Percentiles rank a stretch among this genome's conserved stretches.
phyloP scores from a whole-genome alignment of 2,329 filamentous ascomycete species.

The Trichoderma citrinoviride region DNA sequence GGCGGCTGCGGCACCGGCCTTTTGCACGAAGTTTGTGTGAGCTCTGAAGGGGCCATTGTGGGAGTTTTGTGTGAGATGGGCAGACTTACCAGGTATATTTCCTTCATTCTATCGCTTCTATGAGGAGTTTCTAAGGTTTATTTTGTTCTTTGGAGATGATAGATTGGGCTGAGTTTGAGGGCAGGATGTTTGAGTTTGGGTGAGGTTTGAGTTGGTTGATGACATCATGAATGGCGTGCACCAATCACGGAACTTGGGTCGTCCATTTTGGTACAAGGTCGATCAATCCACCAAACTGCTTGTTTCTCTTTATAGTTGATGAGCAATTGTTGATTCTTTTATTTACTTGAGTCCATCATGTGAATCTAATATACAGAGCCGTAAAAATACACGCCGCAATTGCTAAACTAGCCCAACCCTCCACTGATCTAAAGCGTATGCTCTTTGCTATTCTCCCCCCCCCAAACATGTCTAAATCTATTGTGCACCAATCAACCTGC shows the following conservation, averaged over 20 bases:
- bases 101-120: constrained; percentile 18
- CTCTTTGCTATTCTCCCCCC: constrained; percentile 8
- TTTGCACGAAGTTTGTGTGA: no score
- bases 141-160: background rate
- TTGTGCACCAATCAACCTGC: background rate
- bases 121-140: background rate
- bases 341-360: no score
- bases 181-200: background rate
- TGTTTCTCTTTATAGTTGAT: no score
- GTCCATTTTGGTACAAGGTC: background rate
- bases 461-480: constrained; percentile 16
- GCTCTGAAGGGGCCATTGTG: no score
- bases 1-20: constrained; percentile 83
- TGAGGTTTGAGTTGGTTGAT: background rate
- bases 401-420: no score
- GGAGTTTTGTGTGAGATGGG: no score
- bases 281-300: background rate
- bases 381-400: no score
- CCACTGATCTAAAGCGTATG: background rate
- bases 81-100: constrained; percentile 35
- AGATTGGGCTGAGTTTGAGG: background rate
- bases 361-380: no score
- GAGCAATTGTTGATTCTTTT: no score
- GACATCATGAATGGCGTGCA: constrained; percentile 7
- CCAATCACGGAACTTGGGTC: background rate